phyloP scores from a whole-genome alignment of 1,284 basidiomycete genomes.

The Boletus mariae region DNA sequence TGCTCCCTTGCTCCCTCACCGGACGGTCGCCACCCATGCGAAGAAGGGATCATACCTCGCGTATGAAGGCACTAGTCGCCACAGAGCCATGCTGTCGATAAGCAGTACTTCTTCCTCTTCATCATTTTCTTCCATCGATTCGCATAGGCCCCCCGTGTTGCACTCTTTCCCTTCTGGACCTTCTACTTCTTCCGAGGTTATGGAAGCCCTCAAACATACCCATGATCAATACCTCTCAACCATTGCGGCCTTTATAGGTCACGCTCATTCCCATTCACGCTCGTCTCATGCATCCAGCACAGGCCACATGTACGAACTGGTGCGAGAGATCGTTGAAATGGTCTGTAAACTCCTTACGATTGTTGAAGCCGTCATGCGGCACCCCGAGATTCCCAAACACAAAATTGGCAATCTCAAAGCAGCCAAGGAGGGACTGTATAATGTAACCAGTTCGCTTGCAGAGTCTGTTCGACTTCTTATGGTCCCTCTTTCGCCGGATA shows the following conservation, averaged over 20 bases:
- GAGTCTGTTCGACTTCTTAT: constrained; percentile 80
- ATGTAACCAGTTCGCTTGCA: constrained; percentile 82
- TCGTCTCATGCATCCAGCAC: constrained; percentile 88
- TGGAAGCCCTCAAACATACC: constrained; percentile 68
- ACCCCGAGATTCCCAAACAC: constrained; percentile 55
- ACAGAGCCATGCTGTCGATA: constrained; percentile 49
- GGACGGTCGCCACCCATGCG: constrained; percentile 22
- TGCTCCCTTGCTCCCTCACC: constrained; percentile 35
- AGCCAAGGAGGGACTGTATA: constrained; percentile 82
- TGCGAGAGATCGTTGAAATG: constrained; percentile 89
- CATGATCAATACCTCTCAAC: constrained; percentile 91
- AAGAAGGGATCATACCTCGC: constrained; percentile 35
- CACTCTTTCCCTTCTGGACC: constrained; percentile 68
- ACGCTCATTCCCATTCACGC: constrained; percentile 90
- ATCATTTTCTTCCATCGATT: constrained; percentile 49
- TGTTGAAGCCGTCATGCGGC: constrained; percentile 82
- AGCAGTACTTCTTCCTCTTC: constrained; percentile 67
- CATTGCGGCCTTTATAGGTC: constrained; percentile 95
- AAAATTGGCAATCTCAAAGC: constrained; percentile 58
- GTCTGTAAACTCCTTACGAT: constrained; percentile 90
- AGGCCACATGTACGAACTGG: constrained; percentile 90
- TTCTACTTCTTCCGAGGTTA: constrained; percentile 59
- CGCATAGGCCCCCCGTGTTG: constrained; percentile 40
- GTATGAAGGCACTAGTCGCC: constrained; percentile 33
- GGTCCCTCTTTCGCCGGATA: constrained; percentile 44